Evolutionary conservation across 1,284 basidiomycete genomes (phyloP).

Genomic region (Rhodotorula sp.): DNA sequence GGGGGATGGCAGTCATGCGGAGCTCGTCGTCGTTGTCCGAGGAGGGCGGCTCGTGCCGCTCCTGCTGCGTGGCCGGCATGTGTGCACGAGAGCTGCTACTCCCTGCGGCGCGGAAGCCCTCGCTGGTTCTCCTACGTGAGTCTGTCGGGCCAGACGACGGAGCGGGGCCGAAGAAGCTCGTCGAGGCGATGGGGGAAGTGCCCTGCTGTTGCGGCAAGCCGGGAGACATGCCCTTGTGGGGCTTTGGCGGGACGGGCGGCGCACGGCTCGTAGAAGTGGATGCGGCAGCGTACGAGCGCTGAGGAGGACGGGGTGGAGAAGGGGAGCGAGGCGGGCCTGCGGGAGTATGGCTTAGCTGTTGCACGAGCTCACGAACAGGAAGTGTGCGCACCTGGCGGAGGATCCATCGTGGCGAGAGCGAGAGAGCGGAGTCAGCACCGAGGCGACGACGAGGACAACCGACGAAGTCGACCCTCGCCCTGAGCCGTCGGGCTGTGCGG

Average conservation of each 20-base stretch:
- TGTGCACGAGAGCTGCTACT: too few relatives aligned
- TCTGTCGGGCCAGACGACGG: too few relatives aligned
- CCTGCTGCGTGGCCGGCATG: neutral
- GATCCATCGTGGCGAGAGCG: neutral
- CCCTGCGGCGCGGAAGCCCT: too few relatives aligned
- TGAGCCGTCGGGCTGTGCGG: too few relatives aligned
- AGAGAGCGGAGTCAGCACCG: neutral
- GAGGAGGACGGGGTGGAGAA: neutral
- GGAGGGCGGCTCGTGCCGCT: neutral
- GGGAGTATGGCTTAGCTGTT: neutral
- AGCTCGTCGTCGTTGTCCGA: neutral
- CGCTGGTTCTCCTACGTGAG: too few relatives aligned
- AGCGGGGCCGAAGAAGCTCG: neutral
- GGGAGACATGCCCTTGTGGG: neutral
- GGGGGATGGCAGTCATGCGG: neutral
- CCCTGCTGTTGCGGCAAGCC: neutral
- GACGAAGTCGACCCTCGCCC: neutral
- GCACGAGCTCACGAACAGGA: too few relatives aligned
- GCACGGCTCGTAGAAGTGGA: neutral
- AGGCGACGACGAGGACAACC: neutral
- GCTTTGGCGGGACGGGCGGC: neutral
- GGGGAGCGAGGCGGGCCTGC: neutral
- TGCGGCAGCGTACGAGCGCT: neutral
- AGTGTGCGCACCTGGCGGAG: neutral
- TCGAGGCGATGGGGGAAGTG: neutral